phyloP scores from a whole-genome alignment of 2,329 filamentous ascomycete genomes.

The Xylaria arbuscula region DNA sequence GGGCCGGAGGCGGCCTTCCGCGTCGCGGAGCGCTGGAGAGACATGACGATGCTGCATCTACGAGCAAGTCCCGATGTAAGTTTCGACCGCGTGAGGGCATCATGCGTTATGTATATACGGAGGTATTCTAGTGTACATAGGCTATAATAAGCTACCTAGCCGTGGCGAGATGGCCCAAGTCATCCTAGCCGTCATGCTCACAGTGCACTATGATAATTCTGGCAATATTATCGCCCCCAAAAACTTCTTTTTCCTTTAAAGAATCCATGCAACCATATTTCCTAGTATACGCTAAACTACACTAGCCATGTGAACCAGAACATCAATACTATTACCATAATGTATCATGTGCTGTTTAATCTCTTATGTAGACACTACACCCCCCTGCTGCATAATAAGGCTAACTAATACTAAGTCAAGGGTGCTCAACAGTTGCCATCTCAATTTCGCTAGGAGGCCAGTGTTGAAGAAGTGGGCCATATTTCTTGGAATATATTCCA shows the following conservation, averaged over 20 bases:
- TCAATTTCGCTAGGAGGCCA: conserved; percentile 28
- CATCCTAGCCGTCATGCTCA: conserved; percentile 11
- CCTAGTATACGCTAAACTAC: conserved; percentile 9
- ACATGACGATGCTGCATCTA: conserved; percentile 39
- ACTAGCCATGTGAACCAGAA: conserved; percentile 6
- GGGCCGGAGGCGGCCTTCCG: conserved; percentile 43
- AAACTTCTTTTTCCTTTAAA: background rate
- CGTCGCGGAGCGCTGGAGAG: conserved; percentile 45
- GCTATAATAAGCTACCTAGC: background rate
- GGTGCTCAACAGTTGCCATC: conserved; percentile 16
- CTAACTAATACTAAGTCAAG: conserved; percentile 23
- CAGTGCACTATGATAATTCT: conserved; percentile 10
- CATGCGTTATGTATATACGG: conserved; percentile 26
- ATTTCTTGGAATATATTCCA: conserved; percentile 5
- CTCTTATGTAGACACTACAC: background rate
- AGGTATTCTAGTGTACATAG: background rate
- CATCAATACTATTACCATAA: background rate
- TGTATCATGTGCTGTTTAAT: background rate
- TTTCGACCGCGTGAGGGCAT: conserved; percentile 25
- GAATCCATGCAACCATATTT: conserved; percentile 20
- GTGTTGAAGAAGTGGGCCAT: conserved; percentile 24
- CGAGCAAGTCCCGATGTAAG: conserved; percentile 1
- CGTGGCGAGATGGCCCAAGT: background rate
- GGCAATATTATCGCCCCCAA: conserved; percentile 22
- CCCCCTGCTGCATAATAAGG: conserved; percentile 21